Base-by-base conservation (phyloP, 2,329 filamentous ascomycete genomes). In the Aureobasidium subglaciale region DNA sequence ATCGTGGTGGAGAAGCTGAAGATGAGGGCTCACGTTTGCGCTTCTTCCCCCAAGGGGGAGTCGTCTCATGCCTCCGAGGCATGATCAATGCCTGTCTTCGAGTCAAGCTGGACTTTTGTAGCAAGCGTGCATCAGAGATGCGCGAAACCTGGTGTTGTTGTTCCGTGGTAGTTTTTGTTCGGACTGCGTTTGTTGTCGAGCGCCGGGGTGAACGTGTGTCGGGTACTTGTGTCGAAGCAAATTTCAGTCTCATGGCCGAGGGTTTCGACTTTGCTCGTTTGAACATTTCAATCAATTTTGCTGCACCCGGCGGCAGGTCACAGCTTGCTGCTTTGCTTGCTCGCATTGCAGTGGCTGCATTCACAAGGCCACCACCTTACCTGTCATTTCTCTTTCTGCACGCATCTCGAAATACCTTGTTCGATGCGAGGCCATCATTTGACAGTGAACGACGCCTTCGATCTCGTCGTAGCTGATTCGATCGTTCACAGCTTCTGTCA, bases 11-110 rank as follows among this genome's bases (percentile, higher is more conserved):
- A 6, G 37, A 40, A 10, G 37, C 6, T 10, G 46, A 50, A 2
- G n/a, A 38, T 2, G 48, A 52, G 11, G 24, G 32, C n/a, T 52
- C 48, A 11, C 48, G 48, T 25, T 52, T 52, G 34, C 48, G 48
- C 11, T 41, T 52, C 25, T 52, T 52, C 24, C 35, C 48, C 48
- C 48, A 52, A 7, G 48, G 48, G 16, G 48, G 48, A 3, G 35
- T 52, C 4, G 48, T 52, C 0, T 40, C n/a, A 3, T 52, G 37
- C 20, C 32, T 32, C 7, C 24, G 24, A 15, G 48, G 48, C 48
- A 52, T 52, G 10, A 8, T 16, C 7, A 6, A 30, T 30, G 25
- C 2, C 13, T 16, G 16, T 32, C 10, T 6, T 40, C 34, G 46
- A 29, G 24, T 29, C 18, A 38, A 38, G 9, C 34, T 35, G 18